Base-by-base conservation (phyloP, 192 early-diverging fungal genomes). In the Martensiomyces pterosporus region DNA sequence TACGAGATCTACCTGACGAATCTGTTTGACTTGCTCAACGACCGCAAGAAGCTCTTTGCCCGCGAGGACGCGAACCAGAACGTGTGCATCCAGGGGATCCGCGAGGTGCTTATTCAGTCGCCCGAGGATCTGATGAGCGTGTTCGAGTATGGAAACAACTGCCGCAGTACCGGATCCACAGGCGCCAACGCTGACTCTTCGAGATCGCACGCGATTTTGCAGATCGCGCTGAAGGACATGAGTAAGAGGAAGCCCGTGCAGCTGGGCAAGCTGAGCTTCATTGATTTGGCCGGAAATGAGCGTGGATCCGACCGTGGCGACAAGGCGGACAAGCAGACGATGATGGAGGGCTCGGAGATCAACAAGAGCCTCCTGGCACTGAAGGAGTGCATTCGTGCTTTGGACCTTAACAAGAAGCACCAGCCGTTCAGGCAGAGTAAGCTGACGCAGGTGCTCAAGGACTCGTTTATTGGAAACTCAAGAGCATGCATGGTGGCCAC, bases 401-500 rank as follows among this genome's bases (percentile, higher is more conserved):
- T 97, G 32, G 97, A 97, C 57, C 85, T 93, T 56, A 89, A 89
- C 51, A 94, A 93, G 49, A 87, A 83, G 39, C 97, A 99, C 64
- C 93, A 90, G 25, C 97, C 97, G 2, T 99, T 97, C 79, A 81
- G 97, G 36, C 93, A 97, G 63, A 89, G 85, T 60, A 99, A 99
- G 73, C 64, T 99, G 41, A 99, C 97, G 0, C 94, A 97, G 75
- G 87, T 95, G 3, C 67, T 99, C 18, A 97, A 97, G 55, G 97
- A 99, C 67, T 97, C 94, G 13, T 94, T 99, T 64, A 85, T 97
- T 56, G 97, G 96, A 13, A 92, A 99, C 62, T 94, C 93, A 19
- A 80, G 91, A 10, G 95, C 97, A 0, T 99, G 94, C 60, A 99
- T 99, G 97, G 87, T 99, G 52, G 97, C 97, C 2, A 99, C 92